Conservation (phyloP, 2,329 filamentous ascomycete species). For the Fusarium cicatricum region DNA sequence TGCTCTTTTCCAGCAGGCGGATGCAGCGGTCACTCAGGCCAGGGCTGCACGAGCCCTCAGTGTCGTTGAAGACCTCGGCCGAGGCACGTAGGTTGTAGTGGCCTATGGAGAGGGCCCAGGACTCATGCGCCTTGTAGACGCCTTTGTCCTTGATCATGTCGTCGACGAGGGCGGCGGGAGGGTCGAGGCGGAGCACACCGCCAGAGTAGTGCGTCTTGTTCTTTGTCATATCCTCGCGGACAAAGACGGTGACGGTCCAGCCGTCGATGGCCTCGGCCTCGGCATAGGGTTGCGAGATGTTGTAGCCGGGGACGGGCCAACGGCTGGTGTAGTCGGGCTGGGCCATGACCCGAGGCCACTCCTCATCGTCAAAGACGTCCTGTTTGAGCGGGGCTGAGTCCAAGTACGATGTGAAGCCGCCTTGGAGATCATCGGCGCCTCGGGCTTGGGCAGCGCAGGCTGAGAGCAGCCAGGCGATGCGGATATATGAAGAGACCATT, state of each 20-base stretch:
- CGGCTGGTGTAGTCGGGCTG: background rate
- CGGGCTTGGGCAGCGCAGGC: background rate
- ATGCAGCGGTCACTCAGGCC: too few species aligned
- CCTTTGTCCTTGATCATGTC: background rate
- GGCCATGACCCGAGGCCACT: background rate
- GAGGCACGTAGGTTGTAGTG: too few species aligned
- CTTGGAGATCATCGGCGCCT: too few species aligned
- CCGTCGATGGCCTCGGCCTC: background rate
- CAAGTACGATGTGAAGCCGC: too few species aligned
- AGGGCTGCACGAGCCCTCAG: too few species aligned
- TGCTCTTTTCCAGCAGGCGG: too few species aligned
- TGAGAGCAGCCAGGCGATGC: background rate
- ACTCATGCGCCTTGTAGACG: background rate
- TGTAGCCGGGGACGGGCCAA: background rate
- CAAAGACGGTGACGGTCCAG: background rate
- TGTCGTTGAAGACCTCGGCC: too few species aligned
- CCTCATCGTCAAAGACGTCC: background rate
- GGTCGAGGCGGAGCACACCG: background rate
- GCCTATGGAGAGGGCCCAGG: background rate
- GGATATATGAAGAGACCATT: too few species aligned
- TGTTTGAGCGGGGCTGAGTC: too few species aligned
- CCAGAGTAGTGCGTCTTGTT: background rate
- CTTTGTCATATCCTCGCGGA: background rate
- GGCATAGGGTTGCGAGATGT: background rate
- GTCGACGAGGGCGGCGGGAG: background rate